Conservation (phyloP, 78 protist species). For the Parvularia atlantis region DNA sequence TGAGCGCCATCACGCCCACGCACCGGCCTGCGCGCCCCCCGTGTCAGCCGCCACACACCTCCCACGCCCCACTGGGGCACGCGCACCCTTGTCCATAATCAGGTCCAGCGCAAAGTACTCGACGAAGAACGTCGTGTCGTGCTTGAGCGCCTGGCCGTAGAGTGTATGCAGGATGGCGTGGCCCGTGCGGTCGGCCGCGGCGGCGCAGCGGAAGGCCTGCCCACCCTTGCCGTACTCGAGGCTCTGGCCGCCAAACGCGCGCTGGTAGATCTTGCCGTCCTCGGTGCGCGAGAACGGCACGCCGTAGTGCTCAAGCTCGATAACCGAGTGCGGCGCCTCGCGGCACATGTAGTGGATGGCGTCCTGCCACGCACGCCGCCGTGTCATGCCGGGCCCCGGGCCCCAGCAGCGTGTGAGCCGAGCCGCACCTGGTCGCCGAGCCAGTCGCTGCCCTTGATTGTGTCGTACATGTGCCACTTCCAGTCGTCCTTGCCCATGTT, state of each 20-base stretch:
- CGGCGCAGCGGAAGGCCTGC: constrained; percentile 88
- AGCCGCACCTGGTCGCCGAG: constrained; percentile 69
- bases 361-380: too few relatives aligned
- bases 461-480: constrained; percentile 98
- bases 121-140: constrained; percentile 77
- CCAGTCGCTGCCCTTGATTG: constrained; percentile 94
- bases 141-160: constrained; percentile 83
- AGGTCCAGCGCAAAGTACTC: constrained; percentile 96
- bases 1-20: constrained; percentile 77
- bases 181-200: constrained; percentile 99
- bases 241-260: constrained; percentile 79
- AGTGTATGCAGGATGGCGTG: constrained; percentile 97
- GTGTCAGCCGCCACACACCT: not conserved
- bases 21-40: not conserved
- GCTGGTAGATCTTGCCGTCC: constrained; percentile 85
- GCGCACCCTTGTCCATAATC: constrained; percentile 78
- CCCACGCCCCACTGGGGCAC: too few relatives aligned
- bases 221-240: constrained; percentile 80
- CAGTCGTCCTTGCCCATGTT: constrained; percentile 94
- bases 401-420: not conserved
- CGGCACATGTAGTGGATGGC: constrained; percentile 96
- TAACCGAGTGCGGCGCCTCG: constrained; percentile 91
- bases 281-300: constrained; percentile 96
- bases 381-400: not conserved
- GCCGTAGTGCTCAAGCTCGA: constrained; percentile 94